Base-by-base conservation (phyloP, 768 basidiomycete species). In the Mycena belliarum region DNA sequence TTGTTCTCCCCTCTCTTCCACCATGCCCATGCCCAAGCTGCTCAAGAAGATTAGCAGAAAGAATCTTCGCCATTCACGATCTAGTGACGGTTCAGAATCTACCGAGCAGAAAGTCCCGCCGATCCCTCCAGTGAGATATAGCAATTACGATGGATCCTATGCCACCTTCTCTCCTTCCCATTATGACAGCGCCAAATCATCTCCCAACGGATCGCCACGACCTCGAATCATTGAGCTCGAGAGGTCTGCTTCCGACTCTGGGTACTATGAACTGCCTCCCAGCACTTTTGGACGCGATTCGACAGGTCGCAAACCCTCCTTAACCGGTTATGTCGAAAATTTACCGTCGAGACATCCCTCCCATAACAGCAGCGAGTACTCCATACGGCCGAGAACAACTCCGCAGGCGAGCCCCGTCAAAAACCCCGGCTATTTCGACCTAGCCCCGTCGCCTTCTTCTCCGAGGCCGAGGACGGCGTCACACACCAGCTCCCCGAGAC, bases 11-110 rank as follows among this genome's bases (percentile, higher is more conserved):
- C n/a, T n/a, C n/a, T 35, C 41, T 24, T 26, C 42, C 46, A 33
- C 47, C 58, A 59, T 59, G 47, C 40, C 57, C 24, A 41, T 59
- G 33, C 52, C 52, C 29, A 59, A 53, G 20, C 48, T 59, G 52
- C 52, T 59, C n/a, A 53, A 54, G 43, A 59, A 59, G 11, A 49
- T 59, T 32, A 54, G 58, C 48, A 54, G 52, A 42, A 53, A 49
- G 28, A 54, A 49, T 53, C 58, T 59, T 43, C 57, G 57, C 49
- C 44, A 44, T 42, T 52, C 57, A 10, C 44, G 50, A 6, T 46
- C 49, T 12, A 54, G 58, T 23, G 58, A 59, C 35, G 58, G 51
- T 24, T 59, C 57, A 32, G 48, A 40, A 24, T 47, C 51, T 0
- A 49, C 58, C 11, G 58, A 59, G 26, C 58, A 37, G 6, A 48